phyloP scores from a whole-genome alignment of 176 grass and related monocot genomes.

The Oryza punctata region DNA sequence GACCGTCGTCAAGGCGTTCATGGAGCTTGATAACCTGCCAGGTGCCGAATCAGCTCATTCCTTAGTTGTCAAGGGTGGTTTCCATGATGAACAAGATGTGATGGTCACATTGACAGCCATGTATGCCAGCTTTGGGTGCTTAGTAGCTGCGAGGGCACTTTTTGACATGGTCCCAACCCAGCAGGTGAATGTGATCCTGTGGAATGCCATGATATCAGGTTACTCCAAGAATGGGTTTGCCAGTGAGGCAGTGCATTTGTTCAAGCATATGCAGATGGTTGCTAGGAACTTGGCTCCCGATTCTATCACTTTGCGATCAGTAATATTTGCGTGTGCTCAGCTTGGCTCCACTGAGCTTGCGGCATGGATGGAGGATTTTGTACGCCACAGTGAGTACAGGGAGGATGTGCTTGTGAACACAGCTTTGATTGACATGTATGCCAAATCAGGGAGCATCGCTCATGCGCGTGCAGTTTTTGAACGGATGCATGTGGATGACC shows the following conservation, averaged over 20 bases:
- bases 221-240: conserved; percentile 73
- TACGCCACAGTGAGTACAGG: conserved; percentile 41
- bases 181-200: conserved; percentile 58
- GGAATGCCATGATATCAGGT: conserved; percentile 83
- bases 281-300: conserved; percentile 44
- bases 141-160: conserved; percentile 41
- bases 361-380: conserved; percentile 60
- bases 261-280: conserved; percentile 49
- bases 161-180: conserved; percentile 43
- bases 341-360: conserved; percentile 50
- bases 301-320: conserved; percentile 57
- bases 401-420: conserved; percentile 71
- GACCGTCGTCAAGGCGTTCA: conserved; percentile 62
- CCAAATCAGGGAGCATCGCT: conserved; percentile 65
- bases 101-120: conserved; percentile 55
- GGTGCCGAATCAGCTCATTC: conserved; percentile 47
- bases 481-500: conserved; percentile 17
- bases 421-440: conserved; percentile 68
- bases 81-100: conserved; percentile 57
- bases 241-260: conserved; percentile 59
- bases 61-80: conserved; percentile 56
- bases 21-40: conserved; percentile 52
- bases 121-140: conserved; percentile 67
- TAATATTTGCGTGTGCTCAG: conserved; percentile 67
- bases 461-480: conserved; percentile 48